Evolutionary conservation across 202 grass and related monocot species (phyloP).

Genomic region (Sporobolus alterniflorus): DNA sequence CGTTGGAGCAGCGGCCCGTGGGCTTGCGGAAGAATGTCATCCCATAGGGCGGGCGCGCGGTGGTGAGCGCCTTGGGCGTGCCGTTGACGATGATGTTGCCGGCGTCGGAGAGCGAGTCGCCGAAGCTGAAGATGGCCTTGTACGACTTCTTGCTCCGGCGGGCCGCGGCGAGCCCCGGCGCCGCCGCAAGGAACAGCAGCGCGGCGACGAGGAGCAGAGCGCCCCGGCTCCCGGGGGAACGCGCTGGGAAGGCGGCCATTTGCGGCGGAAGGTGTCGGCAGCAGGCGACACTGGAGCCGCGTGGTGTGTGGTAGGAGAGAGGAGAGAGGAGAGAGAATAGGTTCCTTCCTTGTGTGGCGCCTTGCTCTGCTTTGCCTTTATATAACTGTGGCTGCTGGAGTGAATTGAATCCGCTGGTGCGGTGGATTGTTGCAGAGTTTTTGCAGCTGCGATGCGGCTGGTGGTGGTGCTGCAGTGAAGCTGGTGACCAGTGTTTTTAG

Average conservation of each 20-base stretch:
- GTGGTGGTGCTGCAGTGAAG: too few relatives aligned
- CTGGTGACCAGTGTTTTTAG: background rate
- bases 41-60: constrained; percentile 70
- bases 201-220: constrained; percentile 19
- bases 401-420: background rate
- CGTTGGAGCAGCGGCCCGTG: constrained; percentile 89
- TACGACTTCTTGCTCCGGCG: constrained; percentile 53
- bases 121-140: constrained; percentile 88
- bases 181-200: constrained; percentile 2
- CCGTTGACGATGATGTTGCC: constrained; percentile 84
- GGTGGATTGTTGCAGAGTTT: constrained; percentile 13
- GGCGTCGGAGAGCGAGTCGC: constrained; percentile 94
- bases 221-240: background rate
- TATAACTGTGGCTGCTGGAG: constrained; percentile 18
- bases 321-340: background rate
- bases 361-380: constrained; percentile 22
- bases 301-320: constrained; percentile 21
- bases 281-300: background rate
- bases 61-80: constrained; percentile 67
- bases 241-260: constrained; percentile 26
- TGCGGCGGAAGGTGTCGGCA: constrained; percentile 35
- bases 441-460: too few relatives aligned
- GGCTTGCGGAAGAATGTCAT: constrained; percentile 90
- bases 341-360: constrained; percentile 45
- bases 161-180: constrained; percentile 19